A percentile compares a stretch with the other conserved stretches of the same genome.
These are phyloP conservation scores for Cytospora chrysosperma DNA, from an alignment of 2,329 filamentous ascomycete species.

Conservation along the genomic window DNA sequence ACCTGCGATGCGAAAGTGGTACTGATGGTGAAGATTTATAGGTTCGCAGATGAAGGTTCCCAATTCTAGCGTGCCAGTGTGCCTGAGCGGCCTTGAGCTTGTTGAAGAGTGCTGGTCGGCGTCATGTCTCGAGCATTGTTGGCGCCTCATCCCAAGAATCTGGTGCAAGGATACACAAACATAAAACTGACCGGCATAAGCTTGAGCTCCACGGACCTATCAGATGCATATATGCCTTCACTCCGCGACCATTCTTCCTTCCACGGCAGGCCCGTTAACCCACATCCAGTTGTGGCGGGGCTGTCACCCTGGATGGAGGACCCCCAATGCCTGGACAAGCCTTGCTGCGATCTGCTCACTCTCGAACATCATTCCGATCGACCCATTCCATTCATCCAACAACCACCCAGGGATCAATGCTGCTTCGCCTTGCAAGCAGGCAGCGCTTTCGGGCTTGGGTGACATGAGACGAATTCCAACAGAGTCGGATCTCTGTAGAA, in stretches of 20 bases:
- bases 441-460: not conserved
- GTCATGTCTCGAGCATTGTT: not conserved
- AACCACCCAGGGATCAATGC: not conserved
- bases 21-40: not conserved
- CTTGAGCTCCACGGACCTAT: not conserved
- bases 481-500: not conserved
- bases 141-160: not conserved
- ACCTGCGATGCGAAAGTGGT: not conserved
- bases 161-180: not conserved
- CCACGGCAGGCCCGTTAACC: not conserved
- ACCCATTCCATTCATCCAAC: not conserved
- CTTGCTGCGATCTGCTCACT: not conserved
- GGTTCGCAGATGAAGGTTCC: not conserved
- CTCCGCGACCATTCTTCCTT: not conserved
- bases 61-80: not conserved
- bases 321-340: not conserved
- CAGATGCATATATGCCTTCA: not conserved
- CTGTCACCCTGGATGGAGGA: not conserved
- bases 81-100: not conserved
- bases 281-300: not conserved
- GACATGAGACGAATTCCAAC: not conserved
- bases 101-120: not conserved
- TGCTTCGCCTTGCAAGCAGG: not conserved
- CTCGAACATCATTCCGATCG: not conserved
- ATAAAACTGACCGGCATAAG: not conserved